phyloP scores from a whole-genome alignment of 352 stramenopile species.

The Thraustochytrium striatum region DNA sequence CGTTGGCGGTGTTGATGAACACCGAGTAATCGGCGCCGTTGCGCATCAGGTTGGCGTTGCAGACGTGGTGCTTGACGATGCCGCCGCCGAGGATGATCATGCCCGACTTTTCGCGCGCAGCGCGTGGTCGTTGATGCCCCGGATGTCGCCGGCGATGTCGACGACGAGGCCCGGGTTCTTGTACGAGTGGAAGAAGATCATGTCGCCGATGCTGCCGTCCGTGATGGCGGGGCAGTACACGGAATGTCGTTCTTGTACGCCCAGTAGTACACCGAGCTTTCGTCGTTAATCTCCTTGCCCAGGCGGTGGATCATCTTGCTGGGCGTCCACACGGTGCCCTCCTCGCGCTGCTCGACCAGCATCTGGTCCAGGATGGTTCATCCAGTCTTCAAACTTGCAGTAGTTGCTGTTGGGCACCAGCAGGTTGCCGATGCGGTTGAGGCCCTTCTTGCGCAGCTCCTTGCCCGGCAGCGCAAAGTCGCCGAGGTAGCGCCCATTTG shows the following conservation, averaged over 20 bases:
- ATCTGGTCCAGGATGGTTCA: conserved; percentile 91
- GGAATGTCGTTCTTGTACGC: conserved; percentile 97
- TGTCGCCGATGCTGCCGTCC: conserved; percentile 98
- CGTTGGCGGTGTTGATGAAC: conserved; percentile 97
- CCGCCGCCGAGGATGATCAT: conserved; percentile 97
- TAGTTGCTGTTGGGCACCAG: conserved; percentile 99
- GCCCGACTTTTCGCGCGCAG: conserved; percentile 85
- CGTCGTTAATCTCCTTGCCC: conserved; percentile 96
- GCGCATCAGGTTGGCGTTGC: conserved; percentile 99
- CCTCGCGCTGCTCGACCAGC: conserved; percentile 92
- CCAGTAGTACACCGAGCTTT: conserved; percentile 99
- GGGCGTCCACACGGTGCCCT: conserved; percentile 84
- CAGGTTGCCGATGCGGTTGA: conserved; percentile 99
- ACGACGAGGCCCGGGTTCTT: conserved; percentile 93
- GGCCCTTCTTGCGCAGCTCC: conserved; percentile 78
- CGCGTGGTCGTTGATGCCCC: conserved; percentile 93
- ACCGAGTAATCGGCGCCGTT: conserved; percentile 98
- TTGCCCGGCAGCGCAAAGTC: conserved; percentile 88
- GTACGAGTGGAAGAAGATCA: conserved; percentile 99
- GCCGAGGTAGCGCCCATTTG: conserved; percentile 98
- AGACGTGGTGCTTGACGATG: conserved; percentile 98
- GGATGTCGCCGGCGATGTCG: conserved; percentile 95
- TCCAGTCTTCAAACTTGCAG: conserved; percentile 94
- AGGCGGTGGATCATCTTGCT: conserved; percentile 91
- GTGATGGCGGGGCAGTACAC: conserved; percentile 98